Evolutionary conservation across 116 monocot genomes (phyloP), one percentile per base, ranked within the genome.

Genomic region (Iris pallida): DNA sequence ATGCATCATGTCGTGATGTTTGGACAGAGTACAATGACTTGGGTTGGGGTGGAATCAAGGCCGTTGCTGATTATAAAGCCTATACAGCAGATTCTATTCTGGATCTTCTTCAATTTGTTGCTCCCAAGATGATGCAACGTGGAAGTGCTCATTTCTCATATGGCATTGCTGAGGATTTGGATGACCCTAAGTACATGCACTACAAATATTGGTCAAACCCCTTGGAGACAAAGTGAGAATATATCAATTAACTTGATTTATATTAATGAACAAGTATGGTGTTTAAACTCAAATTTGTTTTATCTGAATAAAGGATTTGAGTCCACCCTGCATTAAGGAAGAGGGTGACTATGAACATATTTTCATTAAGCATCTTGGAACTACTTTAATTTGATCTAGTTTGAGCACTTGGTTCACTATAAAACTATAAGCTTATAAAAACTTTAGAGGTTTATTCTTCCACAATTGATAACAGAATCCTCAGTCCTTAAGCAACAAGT

Each of bases 131-230:
- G 97, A 98, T 98, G 97, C 79, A 90, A 48, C 87, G 97, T 66
- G 97, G 97, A 52, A 88, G 70, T 76, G 78, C 85, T 72, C 97
- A 98, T 82, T 93, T 90, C 77, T 90, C 92, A 47, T 90, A 92
- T 84, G 97, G 97, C 47, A 85, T 98, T 64, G 97, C 97, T 47
- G 97, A 98, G 16, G 69, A 98, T 72, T 77, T 98, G 73, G 87
- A 88, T 85, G 93, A 92, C 62, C 87, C 88, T 7, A 86, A 93
- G 63, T 98, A 93, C 62, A n/a, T 78, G 44, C 90, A 98, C 73
- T 90, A 93, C 74, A 98, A 88, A 84, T 88, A 98, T 76, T 98
- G 97, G 97, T 98, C 97, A 44, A 98, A 98, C 58, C 97, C 97
- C 58, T 77, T 98, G 80, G 93, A 92, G 68, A 93, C 90, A 49